A percentile compares a stretch with the other conserved stretches of the same genome.
Conservation (phyloP, 2,329 filamentous ascomycete species). For the Nigrospora osmanthi region DNA sequence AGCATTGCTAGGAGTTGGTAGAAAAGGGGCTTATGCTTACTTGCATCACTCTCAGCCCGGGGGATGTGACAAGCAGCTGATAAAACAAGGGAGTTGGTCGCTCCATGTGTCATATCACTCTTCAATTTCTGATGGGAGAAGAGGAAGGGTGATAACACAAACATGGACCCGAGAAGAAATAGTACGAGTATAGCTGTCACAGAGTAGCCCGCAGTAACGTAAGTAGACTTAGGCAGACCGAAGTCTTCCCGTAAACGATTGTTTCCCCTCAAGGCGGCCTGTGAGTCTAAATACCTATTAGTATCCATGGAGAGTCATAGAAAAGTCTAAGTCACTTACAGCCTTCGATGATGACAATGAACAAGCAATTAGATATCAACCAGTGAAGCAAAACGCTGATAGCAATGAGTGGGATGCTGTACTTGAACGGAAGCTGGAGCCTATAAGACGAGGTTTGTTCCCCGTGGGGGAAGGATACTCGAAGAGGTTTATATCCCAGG, state of each 20-base stretch:
- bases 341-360: slow-evolving; percentile 19
- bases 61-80: slow-evolving; percentile 12
- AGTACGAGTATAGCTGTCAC: no score
- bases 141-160: slow-evolving; percentile 3
- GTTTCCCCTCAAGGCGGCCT: no score
- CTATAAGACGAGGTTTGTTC: slow-evolving; percentile 27
- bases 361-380: slow-evolving; percentile 31
- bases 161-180: no score
- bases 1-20: no score
- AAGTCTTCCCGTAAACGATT: no score
- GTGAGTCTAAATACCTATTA: no score
- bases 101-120: slow-evolving; percentile 6
- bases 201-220: no score
- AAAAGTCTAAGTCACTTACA: slow-evolving; percentile 6
- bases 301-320: no score
- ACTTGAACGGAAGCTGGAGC: slow-evolving; percentile 31
- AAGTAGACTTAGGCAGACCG: no score
- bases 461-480: slow-evolving; percentile 23
- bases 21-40: no score
- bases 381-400: slow-evolving; percentile 29
- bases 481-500: slow-evolving; percentile 16
- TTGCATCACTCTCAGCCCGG: no score
- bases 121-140: slow-evolving; percentile 9
- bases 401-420: slow-evolving; percentile 25
- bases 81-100: slow-evolving; percentile 13